Conservation (phyloP, 768 basidiomycete species). For the Sutorius australiensis region DNA sequence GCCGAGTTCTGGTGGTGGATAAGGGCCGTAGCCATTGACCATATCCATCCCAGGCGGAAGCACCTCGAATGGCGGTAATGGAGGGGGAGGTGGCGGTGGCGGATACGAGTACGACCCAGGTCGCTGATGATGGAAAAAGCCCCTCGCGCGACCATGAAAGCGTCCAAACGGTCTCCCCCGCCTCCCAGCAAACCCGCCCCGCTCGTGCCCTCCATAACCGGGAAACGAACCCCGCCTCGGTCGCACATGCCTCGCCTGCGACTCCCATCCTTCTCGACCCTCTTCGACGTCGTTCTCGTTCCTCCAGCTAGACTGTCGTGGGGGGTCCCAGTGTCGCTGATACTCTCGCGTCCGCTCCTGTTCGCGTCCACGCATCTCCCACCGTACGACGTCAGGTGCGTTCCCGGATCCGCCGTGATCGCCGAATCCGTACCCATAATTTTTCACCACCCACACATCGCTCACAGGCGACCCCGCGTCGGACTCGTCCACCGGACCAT, state of each 20-base stretch:
- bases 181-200: slow-evolving; percentile 30
- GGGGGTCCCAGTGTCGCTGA: slow-evolving; percentile 13
- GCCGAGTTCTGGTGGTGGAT: slow-evolving; percentile 32
- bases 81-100: slow-evolving; percentile 17
- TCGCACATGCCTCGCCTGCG: slow-evolving; percentile 20
- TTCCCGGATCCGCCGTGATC: slow-evolving; percentile 37
- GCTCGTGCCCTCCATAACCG: slow-evolving; percentile 31
- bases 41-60: slow-evolving; percentile 24
- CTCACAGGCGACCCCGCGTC: slow-evolving; percentile 20
- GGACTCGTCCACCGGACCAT: slow-evolving; percentile 6
- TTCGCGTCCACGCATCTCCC: slow-evolving; percentile 31
- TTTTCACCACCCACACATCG: slow-evolving; percentile 51
- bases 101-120: slow-evolving; percentile 31
- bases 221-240: slow-evolving; percentile 34
- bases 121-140: slow-evolving; percentile 32
- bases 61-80: slow-evolving; percentile 26
- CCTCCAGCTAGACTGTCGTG: slow-evolving; percentile 19
- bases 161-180: slow-evolving; percentile 38
- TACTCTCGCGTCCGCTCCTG: slow-evolving; percentile 12
- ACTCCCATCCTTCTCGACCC: slow-evolving; percentile 22
- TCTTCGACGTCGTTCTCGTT: slow-evolving; percentile 27
- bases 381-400: slow-evolving; percentile 26
- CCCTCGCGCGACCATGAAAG: slow-evolving; percentile 35
- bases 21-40: slow-evolving; percentile 30
- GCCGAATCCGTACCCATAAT: slow-evolving; percentile 67